A percentile compares a stretch with the other conserved stretches of the same genome.
These are phyloP conservation scores for Saccharomycopsis fermentans DNA, from an alignment of 805 yeast species.

Conservation along the genomic window DNA sequence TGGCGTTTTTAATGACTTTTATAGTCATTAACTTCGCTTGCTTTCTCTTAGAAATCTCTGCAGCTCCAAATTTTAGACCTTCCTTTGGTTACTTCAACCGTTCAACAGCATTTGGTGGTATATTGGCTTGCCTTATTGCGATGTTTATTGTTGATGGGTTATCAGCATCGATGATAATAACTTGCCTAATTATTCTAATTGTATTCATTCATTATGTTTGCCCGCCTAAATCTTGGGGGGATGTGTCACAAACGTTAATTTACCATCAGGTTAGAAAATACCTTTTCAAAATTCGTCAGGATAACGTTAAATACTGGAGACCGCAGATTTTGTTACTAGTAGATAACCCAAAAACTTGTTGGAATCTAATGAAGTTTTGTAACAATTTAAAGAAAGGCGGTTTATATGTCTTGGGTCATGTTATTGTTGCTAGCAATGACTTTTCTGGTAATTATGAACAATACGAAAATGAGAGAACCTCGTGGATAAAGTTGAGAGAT, in stretches of 20 bases:
- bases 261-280: constrained; percentile 96
- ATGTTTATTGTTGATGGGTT: constrained; percentile 93
- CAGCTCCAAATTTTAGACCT: constrained; percentile 98
- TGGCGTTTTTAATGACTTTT: constrained; percentile 96
- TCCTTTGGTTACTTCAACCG: constrained; percentile 82
- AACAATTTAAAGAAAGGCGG: constrained; percentile 95
- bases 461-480: constrained; percentile 57
- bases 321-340: constrained; percentile 86
- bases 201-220: constrained; percentile 78
- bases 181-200: constrained; percentile 56
- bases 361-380: constrained; percentile 89
- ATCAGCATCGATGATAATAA: constrained; percentile 69
- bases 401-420: constrained; percentile 85
- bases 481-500: constrained; percentile 82
- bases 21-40: constrained; percentile 92
- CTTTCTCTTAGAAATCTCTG: constrained; percentile 71
- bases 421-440: constrained; percentile 49
- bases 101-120: constrained; percentile 73
- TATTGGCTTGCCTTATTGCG: constrained; percentile 57
- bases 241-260: constrained; percentile 88
- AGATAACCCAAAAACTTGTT: constrained; percentile 84
- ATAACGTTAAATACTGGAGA: constrained; percentile 96
- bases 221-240: constrained; percentile 97
- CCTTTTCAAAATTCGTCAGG: constrained; percentile 68
- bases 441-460: constrained; percentile 61